Percentiles rank a stretch among this genome's conserved stretches.
These are phyloP conservation scores for Alnus rubra DNA, from an alignment of 306 rosid species.

Conservation along the genomic window DNA sequence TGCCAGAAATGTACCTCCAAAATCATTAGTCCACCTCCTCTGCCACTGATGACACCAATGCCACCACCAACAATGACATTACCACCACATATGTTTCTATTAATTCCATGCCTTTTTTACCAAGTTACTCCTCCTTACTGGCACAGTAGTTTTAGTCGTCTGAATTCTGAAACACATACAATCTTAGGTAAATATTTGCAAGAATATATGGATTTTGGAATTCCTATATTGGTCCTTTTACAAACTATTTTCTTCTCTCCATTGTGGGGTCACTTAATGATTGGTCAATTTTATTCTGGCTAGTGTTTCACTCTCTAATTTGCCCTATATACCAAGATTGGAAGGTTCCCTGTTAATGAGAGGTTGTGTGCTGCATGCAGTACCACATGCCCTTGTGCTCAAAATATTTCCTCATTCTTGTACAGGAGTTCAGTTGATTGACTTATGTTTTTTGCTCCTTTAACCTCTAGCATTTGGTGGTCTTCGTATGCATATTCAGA, in stretches of 20 bases:
- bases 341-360: constrained; percentile 2
- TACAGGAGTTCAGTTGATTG: neutral
- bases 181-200: neutral
- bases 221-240: neutral
- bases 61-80: neutral
- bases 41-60: constrained; percentile 2
- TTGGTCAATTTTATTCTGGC: neutral
- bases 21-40: neutral
- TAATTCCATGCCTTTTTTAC: neutral
- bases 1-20: neutral
- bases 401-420: neutral
- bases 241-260: neutral
- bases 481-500: neutral
- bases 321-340: neutral
- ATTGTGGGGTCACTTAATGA: neutral
- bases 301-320: neutral
- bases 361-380: neutral
- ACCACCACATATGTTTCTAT: neutral
- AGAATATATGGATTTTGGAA: neutral
- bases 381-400: neutral
- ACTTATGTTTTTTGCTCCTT: neutral
- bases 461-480: neutral
- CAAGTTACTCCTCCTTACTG: neutral
- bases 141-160: neutral
- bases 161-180: neutral